Base-by-base conservation (phyloP, 345 rosid species). In the Aegle marmelos region DNA sequence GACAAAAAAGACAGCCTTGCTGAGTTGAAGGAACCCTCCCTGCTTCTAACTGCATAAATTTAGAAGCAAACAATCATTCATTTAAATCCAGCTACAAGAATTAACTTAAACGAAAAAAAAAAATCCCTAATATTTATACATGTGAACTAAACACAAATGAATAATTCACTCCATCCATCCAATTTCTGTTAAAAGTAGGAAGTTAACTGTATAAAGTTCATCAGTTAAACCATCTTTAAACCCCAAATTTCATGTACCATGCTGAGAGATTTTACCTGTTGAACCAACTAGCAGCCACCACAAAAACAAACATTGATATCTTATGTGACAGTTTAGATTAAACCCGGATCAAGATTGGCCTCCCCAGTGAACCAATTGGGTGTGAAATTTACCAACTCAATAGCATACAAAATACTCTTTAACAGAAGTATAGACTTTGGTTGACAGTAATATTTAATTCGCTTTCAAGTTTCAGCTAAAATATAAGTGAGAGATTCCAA, bases 1-100 rank as follows among this genome's bases (percentile, higher is more conserved):
- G 89, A 85, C 64, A 85, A 73, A 79, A 83, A 89, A 17, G 88
- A 84, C 73, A 80, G 75, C 73, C 89, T 87, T 58, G 83, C 76
- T 3, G 86, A 61, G 61, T 81, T 85, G 39, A 79, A 64, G 79
- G 84, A 79, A 83, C 66, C 81, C 68, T 86, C 84, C 81, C 81
- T 85, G 62, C 93, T 84, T 76, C 87, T 81, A 78, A 79, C 97
- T 94, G 83, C 39, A 81, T 30, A 27, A 70, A 41, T 58, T 54
- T 16, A 58, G 25, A 80, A 78, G 37, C 39, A 78, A 78, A 54
- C 50, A 61, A 10, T 8, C 31, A 45, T 37, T 59, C 77, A 69
- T 27, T n/a, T 62, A 50, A 45, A 63, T 34, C 24, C 39, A 28
- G 11, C 57, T 19, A 39, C 62, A 68, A 16, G 77, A 67, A 68